Conservation (phyloP, 257 asterid species). For the Dorcoceras hygrometricum region DNA sequence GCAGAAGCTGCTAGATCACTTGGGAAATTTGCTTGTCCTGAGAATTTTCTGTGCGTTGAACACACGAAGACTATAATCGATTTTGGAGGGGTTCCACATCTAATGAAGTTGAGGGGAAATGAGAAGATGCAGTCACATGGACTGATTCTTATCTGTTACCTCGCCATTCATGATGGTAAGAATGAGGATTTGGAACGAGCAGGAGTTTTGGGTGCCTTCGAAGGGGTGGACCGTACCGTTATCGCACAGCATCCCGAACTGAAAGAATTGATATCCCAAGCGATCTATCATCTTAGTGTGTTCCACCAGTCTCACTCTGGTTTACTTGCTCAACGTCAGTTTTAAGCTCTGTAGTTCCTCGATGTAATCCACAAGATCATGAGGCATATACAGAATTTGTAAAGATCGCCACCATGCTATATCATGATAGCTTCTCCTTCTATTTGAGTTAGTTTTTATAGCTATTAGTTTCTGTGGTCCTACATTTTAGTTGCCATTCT, state of each 20-base stretch:
- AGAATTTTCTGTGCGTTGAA: conserved; percentile 56
- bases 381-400: background rate
- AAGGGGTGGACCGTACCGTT: conserved; percentile 50
- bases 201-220: conserved; percentile 51
- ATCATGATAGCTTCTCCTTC: background rate
- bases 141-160: conserved; percentile 59
- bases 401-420: conserved; percentile 1
- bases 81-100: conserved; percentile 51
- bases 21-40: conserved; percentile 58
- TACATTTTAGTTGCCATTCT: background rate
- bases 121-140: conserved; percentile 51
- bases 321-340: conserved; percentile 45
- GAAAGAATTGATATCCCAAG: conserved; percentile 51
- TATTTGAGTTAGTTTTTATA: background rate
- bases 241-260: conserved; percentile 53
- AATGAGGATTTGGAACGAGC: conserved; percentile 63
- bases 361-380: conserved; percentile 5
- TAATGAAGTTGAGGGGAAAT: conserved; percentile 52
- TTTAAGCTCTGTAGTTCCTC: conserved; percentile 25
- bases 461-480: background rate
- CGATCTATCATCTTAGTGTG: conserved; percentile 53
- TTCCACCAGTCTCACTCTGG: conserved; percentile 68
- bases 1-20: conserved; percentile 65
- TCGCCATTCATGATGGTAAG: conserved; percentile 67
- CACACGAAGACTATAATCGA: conserved; percentile 70